Percentiles rank a stretch among this genome's conserved stretches.
These are phyloP conservation scores for Flaveria ramosissima DNA, from an alignment of 129 eudicot species.

Conservation along the genomic window DNA sequence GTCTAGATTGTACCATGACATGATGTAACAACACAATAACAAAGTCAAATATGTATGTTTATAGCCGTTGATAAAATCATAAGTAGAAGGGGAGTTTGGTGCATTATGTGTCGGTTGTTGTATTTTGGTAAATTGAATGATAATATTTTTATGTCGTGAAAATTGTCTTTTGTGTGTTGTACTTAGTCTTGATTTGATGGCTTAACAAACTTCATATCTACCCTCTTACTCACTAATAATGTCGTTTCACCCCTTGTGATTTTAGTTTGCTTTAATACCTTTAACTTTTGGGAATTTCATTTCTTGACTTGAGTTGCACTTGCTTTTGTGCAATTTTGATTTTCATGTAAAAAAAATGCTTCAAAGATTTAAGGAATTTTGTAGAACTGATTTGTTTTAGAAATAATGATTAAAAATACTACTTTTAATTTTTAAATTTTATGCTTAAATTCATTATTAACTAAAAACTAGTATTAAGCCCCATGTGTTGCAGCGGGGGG, in stretches of 20 bases:
- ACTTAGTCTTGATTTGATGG: slow-evolving; percentile 37
- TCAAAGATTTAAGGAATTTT: too few species aligned
- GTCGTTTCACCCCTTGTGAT: slow-evolving; percentile 11
- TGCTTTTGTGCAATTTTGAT: not conserved
- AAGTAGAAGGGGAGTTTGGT: slow-evolving; percentile 26
- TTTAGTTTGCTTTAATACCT: not conserved
- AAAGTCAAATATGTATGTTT: slow-evolving; percentile 23
- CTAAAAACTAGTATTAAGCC: too few species aligned
- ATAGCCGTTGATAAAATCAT: slow-evolving; percentile 30
- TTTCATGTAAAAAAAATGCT: too few species aligned
- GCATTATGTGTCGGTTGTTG: slow-evolving; percentile 39
- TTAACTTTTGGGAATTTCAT: not conserved
- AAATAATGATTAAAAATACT: too few species aligned
- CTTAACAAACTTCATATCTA: slow-evolving; percentile 31
- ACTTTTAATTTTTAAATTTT: too few species aligned
- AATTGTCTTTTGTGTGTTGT: slow-evolving; percentile 32
- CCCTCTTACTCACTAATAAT: slow-evolving; percentile 16
- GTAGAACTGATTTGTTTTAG: too few species aligned
- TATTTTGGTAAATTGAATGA: not conserved
- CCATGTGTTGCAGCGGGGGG: too few species aligned
- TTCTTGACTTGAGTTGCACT: not conserved
- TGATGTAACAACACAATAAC: not conserved
- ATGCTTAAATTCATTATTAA: too few species aligned
- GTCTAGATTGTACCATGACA: not conserved
- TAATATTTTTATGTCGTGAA: slow-evolving; percentile 12